Evolutionary conservation across 225 moss, liverwort and hornwort genomes (phyloP), one percentile per base, ranked within the genome.

Genomic region (Climacium dendroides): DNA sequence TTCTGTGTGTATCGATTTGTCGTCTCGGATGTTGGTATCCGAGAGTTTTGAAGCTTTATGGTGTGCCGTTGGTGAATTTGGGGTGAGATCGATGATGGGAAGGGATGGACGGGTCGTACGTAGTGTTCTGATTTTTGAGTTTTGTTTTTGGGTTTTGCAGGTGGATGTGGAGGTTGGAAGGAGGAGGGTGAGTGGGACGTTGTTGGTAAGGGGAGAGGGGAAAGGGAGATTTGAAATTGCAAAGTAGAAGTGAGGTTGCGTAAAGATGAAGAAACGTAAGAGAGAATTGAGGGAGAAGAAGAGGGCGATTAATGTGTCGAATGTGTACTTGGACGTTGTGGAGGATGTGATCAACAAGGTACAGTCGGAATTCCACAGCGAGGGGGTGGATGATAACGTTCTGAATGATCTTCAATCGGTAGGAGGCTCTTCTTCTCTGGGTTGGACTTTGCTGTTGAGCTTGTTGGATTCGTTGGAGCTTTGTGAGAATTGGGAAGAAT

Each of bases 281-380:
- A 91, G 90, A 75, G 94, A 87, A 35, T 79, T 50, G 50, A 96
- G 93, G 80, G 93, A 84, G 83, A 84, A 81, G 62, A 80, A 95
- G 78, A 87, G 90, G 75, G 77, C 87, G 28, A 79, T 89, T 10
- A 96, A 62, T 54, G 92, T 93, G 16, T 92, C 95, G 26, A 88
- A 83, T 82, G 93, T 97, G 9, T 97, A 97, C 83, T 50, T 95
- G 54, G 89, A 94, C 58, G 95, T 96, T 59, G 96, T 96, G 78
- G 97, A 97, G 78, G 95, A 96, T 82, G 96, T 97, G 83, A 96
- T 96, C 79, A 89, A 93, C 84, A 94, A 91, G 82, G 92, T 97
- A 74, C 94, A 93, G 34, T 79, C 85, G 47, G 97, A 96, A 28
- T 97, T 96, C 84, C 94, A 95, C 59, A 94, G 90, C 76, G 97